Conservation (phyloP, 2,329 filamentous ascomycete species). For the Venturia pyrina region DNA sequence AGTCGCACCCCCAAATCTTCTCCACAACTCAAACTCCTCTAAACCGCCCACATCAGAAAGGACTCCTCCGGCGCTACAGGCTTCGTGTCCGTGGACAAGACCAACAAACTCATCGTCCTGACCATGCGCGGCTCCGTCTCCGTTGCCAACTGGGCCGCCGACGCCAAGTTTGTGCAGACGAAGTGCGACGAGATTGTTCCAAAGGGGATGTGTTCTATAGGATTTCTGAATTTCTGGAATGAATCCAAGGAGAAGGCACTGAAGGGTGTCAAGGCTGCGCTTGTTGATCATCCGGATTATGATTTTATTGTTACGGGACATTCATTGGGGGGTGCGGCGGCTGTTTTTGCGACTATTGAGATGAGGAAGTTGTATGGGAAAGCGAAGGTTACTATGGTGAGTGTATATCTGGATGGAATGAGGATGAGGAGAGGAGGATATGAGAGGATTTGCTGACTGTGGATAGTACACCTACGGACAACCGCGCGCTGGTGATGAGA, state of each 20-base stretch:
- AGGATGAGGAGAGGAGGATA: too few species aligned
- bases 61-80: constrained; percentile 32
- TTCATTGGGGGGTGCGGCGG: constrained; percentile 36
- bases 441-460: too few species aligned
- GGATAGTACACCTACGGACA: constrained; percentile 46
- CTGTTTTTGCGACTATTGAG: not conserved
- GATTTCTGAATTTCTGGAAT: constrained; percentile 7
- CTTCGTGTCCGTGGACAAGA: constrained; percentile 36
- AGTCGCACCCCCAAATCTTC: not conserved
- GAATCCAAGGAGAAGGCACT: not conserved
- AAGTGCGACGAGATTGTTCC: not conserved
- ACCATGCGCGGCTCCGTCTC: constrained; percentile 50
- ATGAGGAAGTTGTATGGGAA: not conserved
- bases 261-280: not conserved
- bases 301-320: constrained; percentile 52
- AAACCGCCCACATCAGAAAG: not conserved
- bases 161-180: constrained; percentile 36
- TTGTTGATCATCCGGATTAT: constrained; percentile 38
- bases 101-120: constrained; percentile 46
- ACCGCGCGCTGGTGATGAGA: constrained; percentile 54
- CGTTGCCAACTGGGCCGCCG: constrained; percentile 52
- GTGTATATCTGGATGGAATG: not conserved
- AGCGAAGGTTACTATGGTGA: not conserved
- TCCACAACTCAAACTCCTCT: not conserved
- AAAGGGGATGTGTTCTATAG: not conserved